These are phyloP conservation scores for Ophiostoma quercus DNA, from an alignment of 2,329 filamentous ascomycete species.

Conservation along the genomic window DNA sequence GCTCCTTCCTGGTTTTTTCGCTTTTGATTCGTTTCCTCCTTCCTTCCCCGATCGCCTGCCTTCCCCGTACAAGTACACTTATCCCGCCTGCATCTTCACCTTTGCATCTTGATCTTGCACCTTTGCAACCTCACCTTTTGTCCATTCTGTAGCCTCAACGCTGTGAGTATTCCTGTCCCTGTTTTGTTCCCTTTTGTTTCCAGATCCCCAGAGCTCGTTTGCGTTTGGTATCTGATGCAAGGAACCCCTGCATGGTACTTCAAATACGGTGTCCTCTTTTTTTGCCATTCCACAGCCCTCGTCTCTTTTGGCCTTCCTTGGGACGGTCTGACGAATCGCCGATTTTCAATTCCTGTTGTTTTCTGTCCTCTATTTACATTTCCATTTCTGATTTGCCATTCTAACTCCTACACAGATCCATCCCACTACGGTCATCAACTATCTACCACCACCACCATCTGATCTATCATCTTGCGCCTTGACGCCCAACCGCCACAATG, in stretches of 20 bases:
- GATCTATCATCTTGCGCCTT: constrained; percentile 10
- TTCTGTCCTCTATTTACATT: background rate
- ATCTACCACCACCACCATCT: background rate
- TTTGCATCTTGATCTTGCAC: constrained; percentile 14
- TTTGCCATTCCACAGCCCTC: constrained; percentile 17
- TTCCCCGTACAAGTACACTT: background rate
- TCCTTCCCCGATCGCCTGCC: constrained; percentile 10
- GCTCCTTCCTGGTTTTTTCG: constrained; percentile 16
- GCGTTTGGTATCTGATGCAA: background rate
- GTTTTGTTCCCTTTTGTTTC: background rate
- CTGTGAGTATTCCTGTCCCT: constrained; percentile 3
- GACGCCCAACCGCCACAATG: constrained; percentile 47
- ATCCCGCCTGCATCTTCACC: constrained; percentile 7
- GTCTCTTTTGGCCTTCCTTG: constrained; percentile 1
- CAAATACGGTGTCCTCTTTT: constrained; percentile 24
- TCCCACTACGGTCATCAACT: background rate
- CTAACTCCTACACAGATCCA: background rate
- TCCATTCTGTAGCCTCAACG: constrained; percentile 20
- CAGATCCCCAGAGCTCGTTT: background rate
- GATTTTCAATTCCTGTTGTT: background rate
- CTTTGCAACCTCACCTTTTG: constrained; percentile 9
- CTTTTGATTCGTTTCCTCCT: constrained; percentile 17
- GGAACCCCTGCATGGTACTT: background rate
- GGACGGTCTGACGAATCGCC: constrained; percentile 5
- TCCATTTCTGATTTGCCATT: background rate